A percentile compares a stretch with the other conserved stretches of the same genome.
phyloP scores from a whole-genome alignment of 2,329 filamentous ascomycete genomes.

The Ceratocystis destructans region DNA sequence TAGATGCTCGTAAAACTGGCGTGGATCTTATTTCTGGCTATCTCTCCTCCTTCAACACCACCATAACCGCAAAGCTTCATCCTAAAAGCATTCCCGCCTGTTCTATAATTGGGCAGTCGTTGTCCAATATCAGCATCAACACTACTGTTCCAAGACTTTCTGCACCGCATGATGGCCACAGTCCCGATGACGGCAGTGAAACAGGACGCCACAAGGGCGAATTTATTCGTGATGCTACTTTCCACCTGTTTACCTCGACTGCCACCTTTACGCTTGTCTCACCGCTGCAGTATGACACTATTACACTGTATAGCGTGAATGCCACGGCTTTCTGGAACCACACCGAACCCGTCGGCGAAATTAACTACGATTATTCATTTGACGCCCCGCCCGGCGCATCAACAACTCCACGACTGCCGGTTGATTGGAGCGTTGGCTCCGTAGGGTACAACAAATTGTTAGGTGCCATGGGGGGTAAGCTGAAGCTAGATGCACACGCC shows the following conservation, averaged over 20 bases:
- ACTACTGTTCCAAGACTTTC: conserved; percentile 56
- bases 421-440: conserved; percentile 61
- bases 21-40: conserved; percentile 70
- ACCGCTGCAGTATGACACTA: conserved; percentile 56
- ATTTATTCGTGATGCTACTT: conserved; percentile 74
- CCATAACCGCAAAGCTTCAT: conserved; percentile 59
- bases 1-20: conserved; percentile 47
- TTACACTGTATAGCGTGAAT: conserved; percentile 67
- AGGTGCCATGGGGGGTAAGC: conserved; percentile 62
- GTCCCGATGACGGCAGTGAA: conserved; percentile 24
- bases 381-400: conserved; percentile 61
- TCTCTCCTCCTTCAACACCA: conserved; percentile 76
- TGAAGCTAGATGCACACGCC: conserved; percentile 68
- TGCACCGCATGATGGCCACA: conserved; percentile 30
- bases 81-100: conserved; percentile 57
- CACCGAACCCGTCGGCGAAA: conserved; percentile 62
- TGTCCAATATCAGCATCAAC: conserved; percentile 58
- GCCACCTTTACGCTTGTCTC: conserved; percentile 74
- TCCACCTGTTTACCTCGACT: conserved; percentile 77
- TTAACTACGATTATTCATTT: conserved; percentile 61
- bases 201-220: conserved; percentile 22
- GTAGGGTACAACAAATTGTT: conserved; percentile 73
- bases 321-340: conserved; percentile 78
- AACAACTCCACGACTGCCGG: conserved; percentile 62
- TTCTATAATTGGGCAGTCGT: conserved; percentile 55